phyloP scores from a whole-genome alignment of 2,329 filamentous ascomycete genomes.

The Albophoma yamanashiensis region DNA sequence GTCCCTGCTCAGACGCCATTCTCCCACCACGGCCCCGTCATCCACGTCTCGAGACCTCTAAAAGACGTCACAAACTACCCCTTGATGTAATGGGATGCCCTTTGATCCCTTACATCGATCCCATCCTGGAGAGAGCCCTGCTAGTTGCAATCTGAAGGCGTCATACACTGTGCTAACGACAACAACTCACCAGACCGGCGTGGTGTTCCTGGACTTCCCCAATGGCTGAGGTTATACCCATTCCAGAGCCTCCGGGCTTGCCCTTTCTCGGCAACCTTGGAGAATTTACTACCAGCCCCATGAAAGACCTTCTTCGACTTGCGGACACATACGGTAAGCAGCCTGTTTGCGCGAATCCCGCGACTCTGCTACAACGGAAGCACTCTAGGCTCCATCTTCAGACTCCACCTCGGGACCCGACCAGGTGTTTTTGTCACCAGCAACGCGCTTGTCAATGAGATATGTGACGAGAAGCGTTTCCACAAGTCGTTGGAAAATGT shows the following conservation, averaged over 20 bases:
- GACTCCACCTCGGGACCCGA: conserved; percentile 37
- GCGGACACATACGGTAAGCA: conserved; percentile 53
- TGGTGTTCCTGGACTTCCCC: neutral
- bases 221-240: conserved; percentile 30
- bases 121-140: neutral
- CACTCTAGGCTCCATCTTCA: conserved; percentile 45
- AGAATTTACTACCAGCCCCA: conserved; percentile 50
- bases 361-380: neutral
- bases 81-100: too few relatives aligned
- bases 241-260: conserved; percentile 53
- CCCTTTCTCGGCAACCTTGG: conserved; percentile 56
- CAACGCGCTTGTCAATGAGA: conserved; percentile 48
- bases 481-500: conserved; percentile 41
- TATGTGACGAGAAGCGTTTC: conserved; percentile 58
- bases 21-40: neutral
- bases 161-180: neutral
- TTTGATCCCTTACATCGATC: neutral
- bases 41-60: neutral
- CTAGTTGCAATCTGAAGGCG: neutral
- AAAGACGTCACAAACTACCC: too few relatives aligned
- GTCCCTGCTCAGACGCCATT: neutral
- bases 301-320: conserved; percentile 43
- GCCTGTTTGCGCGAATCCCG: neutral
- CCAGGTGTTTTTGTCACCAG: conserved; percentile 40
- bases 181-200: neutral